Conservation (phyloP, 2,329 filamentous ascomycete genomes). For the Ophiostoma fasciatum region DNA sequence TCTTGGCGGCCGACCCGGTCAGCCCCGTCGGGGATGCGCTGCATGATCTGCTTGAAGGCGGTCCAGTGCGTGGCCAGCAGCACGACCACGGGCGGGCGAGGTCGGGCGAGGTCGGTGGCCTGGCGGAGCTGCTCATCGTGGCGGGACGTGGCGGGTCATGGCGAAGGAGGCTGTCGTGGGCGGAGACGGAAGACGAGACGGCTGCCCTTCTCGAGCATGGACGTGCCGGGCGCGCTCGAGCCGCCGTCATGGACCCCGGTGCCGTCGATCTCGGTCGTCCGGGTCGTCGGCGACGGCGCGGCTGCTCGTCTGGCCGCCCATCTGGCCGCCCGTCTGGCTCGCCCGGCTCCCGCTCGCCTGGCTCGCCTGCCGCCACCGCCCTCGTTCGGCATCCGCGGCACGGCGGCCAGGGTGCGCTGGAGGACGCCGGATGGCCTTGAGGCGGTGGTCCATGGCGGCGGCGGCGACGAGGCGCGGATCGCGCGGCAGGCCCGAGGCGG, state of each 20-base stretch:
- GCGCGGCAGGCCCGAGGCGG: conserved; percentile 46
- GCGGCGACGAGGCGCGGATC: conserved; percentile 37
- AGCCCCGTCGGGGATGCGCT: no score
- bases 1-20: no score
- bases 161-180: conserved; percentile 32
- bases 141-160: conserved; percentile 32
- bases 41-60: conserved; percentile 38
- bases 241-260: conserved; percentile 3
- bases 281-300: neutral
- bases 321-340: no score
- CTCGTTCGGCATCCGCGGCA: no score
- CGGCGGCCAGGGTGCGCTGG: conserved; percentile 35
- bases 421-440: conserved; percentile 50
- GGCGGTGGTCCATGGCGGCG: conserved; percentile 48
- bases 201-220: conserved; percentile 35
- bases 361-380: no score
- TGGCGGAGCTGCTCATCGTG: conserved; percentile 33
- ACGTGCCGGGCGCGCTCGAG: neutral
- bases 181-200: neutral
- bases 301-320: conserved; percentile 16
- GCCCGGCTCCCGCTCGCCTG: no score
- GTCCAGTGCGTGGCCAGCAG: conserved; percentile 41
- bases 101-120: conserved; percentile 31
- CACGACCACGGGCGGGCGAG: conserved; percentile 32
- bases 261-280: neutral